Base-by-base conservation (phyloP, 495 filamentous ascomycete species). In the Penicillium parvum region DNA sequence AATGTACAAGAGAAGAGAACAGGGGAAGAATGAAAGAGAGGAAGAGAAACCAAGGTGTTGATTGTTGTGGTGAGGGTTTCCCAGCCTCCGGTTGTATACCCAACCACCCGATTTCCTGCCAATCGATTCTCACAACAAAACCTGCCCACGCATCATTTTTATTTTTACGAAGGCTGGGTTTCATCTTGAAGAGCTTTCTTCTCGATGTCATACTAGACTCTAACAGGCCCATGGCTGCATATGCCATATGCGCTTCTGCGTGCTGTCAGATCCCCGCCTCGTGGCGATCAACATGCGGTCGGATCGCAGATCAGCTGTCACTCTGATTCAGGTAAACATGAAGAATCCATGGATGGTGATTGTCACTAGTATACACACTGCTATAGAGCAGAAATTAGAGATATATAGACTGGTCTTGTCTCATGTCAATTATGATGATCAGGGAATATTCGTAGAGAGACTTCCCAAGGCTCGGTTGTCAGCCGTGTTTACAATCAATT, bases 91-190 rank as follows among this genome's bases (percentile, higher is more conserved):
- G 37, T 40, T 40, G 41, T 44, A 57, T 55, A 60, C 63, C 67
- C 69, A 72, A 68, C 69, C 69, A 68, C 69, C 69, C 58, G 43
- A 66, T 64, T 72, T 72, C 40, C 45, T 37, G 36, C 54, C 54
- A 56, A 56, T 57, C 51, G 32, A n/a, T n/a, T n/a, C n/a, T n/a
- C 26, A 8, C 35, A 22, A 37, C 20, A 35, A 29, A 16, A 40
- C 42, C 26, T 16, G 19, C 40, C 29, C 25, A 28, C 6, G 7
- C 19, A 12, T 20, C 1, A 37, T 6, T 15, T 40, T 39, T 10
- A 23, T 32, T 39, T 33, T 26, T 22, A 7, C 12, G 47, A 48
- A 48, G 57, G 60, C 55, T 63, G 63, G 59, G 49, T 58, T 51
- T 57, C 47, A 47, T 15, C 47, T 54, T 41, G 12, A 48, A 29